Evolutionary conservation across 108 stramenopile genomes (phyloP), one percentile per base, ranked within the genome.

Genomic region (Pseudonitzschia multiseries): DNA sequence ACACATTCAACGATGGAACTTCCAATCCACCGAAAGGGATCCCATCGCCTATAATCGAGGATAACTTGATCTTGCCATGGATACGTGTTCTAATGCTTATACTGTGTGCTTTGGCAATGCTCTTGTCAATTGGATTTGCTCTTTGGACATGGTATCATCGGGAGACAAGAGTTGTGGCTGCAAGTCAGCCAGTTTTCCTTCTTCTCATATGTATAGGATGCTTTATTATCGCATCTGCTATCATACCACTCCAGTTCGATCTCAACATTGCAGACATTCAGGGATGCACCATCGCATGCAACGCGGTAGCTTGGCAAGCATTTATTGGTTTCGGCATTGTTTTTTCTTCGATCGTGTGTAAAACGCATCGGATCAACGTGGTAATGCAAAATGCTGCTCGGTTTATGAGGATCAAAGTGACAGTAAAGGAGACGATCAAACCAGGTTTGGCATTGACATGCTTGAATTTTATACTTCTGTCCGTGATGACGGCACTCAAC

Each of bases 111-210:
- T 9, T 65, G 20, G 36, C 66, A 4, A 24, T 75, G 15, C 22
- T 66, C 2, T 24, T 74, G 24, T 61, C 80, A 10, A 18, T 81
- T 29, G 59, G 62, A 18, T 81, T 74, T 53, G 68, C 66, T 28
- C 24, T 59, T 5, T 86, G 82, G 81, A 81, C 76, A n/a, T 48
- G 68, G 22, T 27, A 36, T 10, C 27, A 78, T 44, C 72, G 73
- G 12, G 75, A 69, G 22, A 56, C 70, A 9, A 32, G 65, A 51
- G 70, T 78, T 57, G 81, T 67, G 64, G 41, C 50, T 15, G 77
- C 72, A 1, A 74, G 72, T 28, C 86, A 87, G 60, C 86, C 87
- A 5, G 29, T 78, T 17, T 88, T 85, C 48, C 57, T 88, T 26
- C 6, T 57, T 12, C 60, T 85, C 28, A 71, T 86, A 13, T 84